Evolutionary conservation across 495 filamentous ascomycete species (phyloP), one percentile per base, ranked within the genome.

Genomic region (Penicillium parvum): DNA sequence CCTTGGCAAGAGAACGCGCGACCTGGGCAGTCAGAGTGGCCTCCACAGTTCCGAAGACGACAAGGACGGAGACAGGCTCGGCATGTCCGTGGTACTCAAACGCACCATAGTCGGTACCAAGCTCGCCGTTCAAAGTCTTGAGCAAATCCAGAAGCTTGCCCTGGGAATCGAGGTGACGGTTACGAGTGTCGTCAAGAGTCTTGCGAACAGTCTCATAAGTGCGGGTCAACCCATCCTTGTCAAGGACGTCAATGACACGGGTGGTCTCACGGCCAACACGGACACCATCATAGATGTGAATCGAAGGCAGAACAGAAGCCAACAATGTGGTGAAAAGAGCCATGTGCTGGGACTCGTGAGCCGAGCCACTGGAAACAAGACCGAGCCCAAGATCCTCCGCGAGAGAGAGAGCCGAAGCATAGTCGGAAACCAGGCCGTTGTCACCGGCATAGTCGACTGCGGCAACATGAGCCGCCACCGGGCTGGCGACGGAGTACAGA

Each of bases 31-130:
- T 81, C 34, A 97, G 71, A 44, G 90, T 85, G 14, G 86, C 82
- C 69, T 98, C 92, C 5, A 88, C 80, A 38, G 86, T 94, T 44
- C 92, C 92, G 53, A 98, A 95, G 19, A 86, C 88, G 19, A 97
- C 88, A 37, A 96, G 71, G 6, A 97, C 88, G 15, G 79, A 77
- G 9, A 86, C 82, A 15, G 92, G 77, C 26, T 78, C 65, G 7
- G 75, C 65, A 60, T 96, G 88, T n/a, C 92, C 92, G 52, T 85
- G 75, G 67, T 97, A 98, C 64, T 98, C 94, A 56, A 96, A 98
- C 14, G 86, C 79, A 49, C 83, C 73, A 55, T 98, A 98, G 16
- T 89, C 83, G 14, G 90, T 96, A 27, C 92, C 92, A 22, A 98
- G 81, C 67, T 97, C 91, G 29, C 79, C 81, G 64, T 98, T 98